Conservation (phyloP, 139 green algal species). For the Tetraselmis striata region DNA sequence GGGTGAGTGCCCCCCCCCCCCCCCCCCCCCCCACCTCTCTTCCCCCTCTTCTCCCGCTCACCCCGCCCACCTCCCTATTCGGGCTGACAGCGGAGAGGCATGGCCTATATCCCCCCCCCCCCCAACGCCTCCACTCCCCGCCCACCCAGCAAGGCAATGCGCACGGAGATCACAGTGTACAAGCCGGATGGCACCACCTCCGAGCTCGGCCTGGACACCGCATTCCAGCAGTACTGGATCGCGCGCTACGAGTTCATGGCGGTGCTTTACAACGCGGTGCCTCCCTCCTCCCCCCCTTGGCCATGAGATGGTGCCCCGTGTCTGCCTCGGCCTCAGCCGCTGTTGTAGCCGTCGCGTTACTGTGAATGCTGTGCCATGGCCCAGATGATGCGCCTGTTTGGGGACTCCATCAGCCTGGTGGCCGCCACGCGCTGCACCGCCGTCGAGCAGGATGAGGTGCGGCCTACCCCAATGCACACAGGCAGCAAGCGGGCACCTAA, state of each 20-base stretch:
- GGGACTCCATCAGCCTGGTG: not conserved
- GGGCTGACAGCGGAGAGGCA: no score
- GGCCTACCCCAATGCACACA: no score
- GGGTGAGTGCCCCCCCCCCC: not conserved
- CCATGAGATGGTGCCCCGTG: not conserved
- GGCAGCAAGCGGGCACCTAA: no score
- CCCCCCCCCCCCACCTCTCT: no score
- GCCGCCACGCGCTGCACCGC: not conserved
- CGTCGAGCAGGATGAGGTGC: no score
- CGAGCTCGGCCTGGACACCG: not conserved
- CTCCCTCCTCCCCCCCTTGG: no score
- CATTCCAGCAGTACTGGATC: slow-evolving; percentile 1
- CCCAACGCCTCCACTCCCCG: no score
- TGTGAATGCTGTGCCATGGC: not conserved
- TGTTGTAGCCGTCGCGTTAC: no score
- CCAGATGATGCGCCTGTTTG: not conserved
- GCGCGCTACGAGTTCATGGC: slow-evolving; percentile 1
- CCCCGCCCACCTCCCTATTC: no score
- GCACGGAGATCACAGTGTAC: not conserved
- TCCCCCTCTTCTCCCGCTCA: no score
- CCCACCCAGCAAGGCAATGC: not conserved
- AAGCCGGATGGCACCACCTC: not conserved
- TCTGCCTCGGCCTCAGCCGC: not conserved
- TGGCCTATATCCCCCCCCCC: no score
- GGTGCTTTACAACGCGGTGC: slow-evolving; percentile 1